A percentile compares a stretch with the other conserved stretches of the same genome.
Evolutionary conservation across 306 rosid genomes (phyloP).

Genomic region (Prunus persica): Prunus_persica_NCBIv2 NC_034010.1:14131501-14132000

Average conservation of each 20-base stretch:
- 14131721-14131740: slow-evolving; percentile 94
- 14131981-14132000: too few species aligned
- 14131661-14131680: slow-evolving; percentile 5
- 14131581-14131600: slow-evolving; percentile 98
- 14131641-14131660: slow-evolving; percentile 13
- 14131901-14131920: background rate
- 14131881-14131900: background rate
- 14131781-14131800: slow-evolving; percentile 80
- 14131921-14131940: too few species aligned
- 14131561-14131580: slow-evolving; percentile 79
- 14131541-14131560: slow-evolving; percentile 32
- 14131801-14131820: slow-evolving; percentile 8
- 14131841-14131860: background rate
- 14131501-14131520: slow-evolving; percentile 40
- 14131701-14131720: slow-evolving; percentile 97
- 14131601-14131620: slow-evolving; percentile 27
- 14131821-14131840: background rate
- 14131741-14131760: slow-evolving; percentile 90
- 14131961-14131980: too few species aligned
- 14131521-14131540: slow-evolving; percentile 32
- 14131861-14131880: background rate
- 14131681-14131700: slow-evolving; percentile 35
- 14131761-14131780: slow-evolving; percentile 98
- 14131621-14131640: background rate
- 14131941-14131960: too few species aligned